Evolutionary conservation across 2,329 filamentous ascomycete genomes (phyloP), one percentile per base, ranked within the genome.

Genomic region (Fusarium paranaense): DNA sequence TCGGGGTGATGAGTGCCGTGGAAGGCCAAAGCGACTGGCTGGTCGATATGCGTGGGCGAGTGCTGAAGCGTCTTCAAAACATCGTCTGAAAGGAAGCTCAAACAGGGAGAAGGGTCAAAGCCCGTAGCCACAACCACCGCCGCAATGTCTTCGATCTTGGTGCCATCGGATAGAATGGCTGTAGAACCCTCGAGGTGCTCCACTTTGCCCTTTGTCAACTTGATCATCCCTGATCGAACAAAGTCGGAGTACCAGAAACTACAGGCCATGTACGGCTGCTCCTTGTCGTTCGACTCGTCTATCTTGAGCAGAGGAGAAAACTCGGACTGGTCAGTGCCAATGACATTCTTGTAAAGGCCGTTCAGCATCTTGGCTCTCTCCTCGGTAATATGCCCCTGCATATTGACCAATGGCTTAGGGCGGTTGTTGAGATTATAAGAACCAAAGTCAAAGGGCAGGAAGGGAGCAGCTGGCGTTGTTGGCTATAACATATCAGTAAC

Each of bases 111-210:
- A 0, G 93, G 87, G 6, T 91, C 89, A 78, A 94, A 97, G 2
- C 94, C 94, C 0, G 93, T 96, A 0, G 94, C 94, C 20, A 94
- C 86, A 2, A 97, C 86, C 13, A 97, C 86, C 0, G 91, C 92
- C 1, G 88, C 89, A 33, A 95, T 82, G 59, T 92, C 84, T 0
- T 87, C 79, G 4, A 94, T 80, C 32, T 79, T 75, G 4, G 75
- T 78, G 2, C 75, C 74, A 9, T 75, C 68, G 0, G 77, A 77
- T 20, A 86, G 68, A 0, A 72, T 84, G 10, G 80, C 86, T 2
- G 80, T 81, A n/a, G 75, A 79, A 18, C 78, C 85, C 0, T 68
- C 74, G 5, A 88, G 62, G 0, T 77, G 81, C 0, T 82, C 76
- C 0, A 84, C 72, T 47, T 86, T 87, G 27, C 90, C 90, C 5